Conservation (phyloP, 73 alveolate species). For the Paramecium sonneborni region DNA sequence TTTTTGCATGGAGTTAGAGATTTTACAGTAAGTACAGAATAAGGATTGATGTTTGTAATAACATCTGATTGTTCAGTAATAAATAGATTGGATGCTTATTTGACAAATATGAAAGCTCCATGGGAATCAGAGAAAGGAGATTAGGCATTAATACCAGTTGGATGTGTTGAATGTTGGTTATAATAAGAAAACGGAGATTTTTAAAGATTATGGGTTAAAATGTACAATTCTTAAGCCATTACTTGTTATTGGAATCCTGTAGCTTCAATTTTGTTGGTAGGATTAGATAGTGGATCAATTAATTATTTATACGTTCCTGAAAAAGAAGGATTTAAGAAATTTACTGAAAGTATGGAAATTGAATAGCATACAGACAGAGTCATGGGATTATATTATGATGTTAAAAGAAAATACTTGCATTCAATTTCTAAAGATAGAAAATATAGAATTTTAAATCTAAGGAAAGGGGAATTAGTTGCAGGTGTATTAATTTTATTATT, state of each 20-base stretch:
- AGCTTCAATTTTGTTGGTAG: slow-evolving; percentile 52
- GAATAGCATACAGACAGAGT: slow-evolving; percentile 60
- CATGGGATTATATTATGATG: slow-evolving; percentile 65
- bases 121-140: slow-evolving; percentile 68
- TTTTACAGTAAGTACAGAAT: slow-evolving; percentile 38
- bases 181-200: slow-evolving; percentile 57
- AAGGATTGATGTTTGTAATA: slow-evolving; percentile 63
- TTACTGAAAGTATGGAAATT: slow-evolving; percentile 53
- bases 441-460: slow-evolving; percentile 24
- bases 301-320: slow-evolving; percentile 49
- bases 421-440: slow-evolving; percentile 29
- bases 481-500: background rate
- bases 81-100: slow-evolving; percentile 62
- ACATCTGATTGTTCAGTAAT: slow-evolving; percentile 58
- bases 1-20: slow-evolving; percentile 67
- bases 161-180: slow-evolving; percentile 66
- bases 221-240: slow-evolving; percentile 63
- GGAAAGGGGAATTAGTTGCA: slow-evolving; percentile 48
- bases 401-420: slow-evolving; percentile 2
- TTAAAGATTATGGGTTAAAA: slow-evolving; percentile 53
- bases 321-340: slow-evolving; percentile 50
- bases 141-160: slow-evolving; percentile 61
- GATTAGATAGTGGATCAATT: slow-evolving; percentile 63
- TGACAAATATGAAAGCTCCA: slow-evolving; percentile 67
- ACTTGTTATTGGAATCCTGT: slow-evolving; percentile 61